Percentiles rank a stretch among this genome's conserved stretches.
phyloP scores from a whole-genome alignment of 305 asterid species.

The Solanum aculeatissimum region DNA sequence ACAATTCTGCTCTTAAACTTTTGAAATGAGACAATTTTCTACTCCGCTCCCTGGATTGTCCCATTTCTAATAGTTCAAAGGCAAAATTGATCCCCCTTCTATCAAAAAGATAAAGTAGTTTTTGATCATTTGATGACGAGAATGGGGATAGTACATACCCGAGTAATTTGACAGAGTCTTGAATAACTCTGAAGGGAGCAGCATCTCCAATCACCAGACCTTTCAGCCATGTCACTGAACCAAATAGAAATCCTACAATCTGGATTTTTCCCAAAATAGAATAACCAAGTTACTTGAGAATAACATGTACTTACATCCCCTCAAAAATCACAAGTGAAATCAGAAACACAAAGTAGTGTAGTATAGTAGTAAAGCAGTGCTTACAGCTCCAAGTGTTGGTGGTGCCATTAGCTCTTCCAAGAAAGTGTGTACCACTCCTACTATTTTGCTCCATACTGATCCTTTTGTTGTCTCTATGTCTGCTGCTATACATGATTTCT shows the following conservation, averaged over 20 bases:
- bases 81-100: too few relatives aligned
- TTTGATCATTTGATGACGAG: too few relatives aligned
- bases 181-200: constrained; percentile 62
- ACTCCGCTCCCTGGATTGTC: too few relatives aligned
- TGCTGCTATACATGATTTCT: background rate
- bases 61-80: too few relatives aligned
- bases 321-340: background rate
- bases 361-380: background rate
- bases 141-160: constrained; percentile 29
- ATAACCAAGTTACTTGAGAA: background rate
- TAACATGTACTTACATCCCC: background rate
- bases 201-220: constrained; percentile 49
- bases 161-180: constrained; percentile 39
- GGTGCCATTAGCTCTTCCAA: constrained; percentile 60
- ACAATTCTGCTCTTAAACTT: too few relatives aligned
- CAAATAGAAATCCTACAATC: constrained; percentile 51
- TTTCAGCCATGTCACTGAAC: constrained; percentile 51
- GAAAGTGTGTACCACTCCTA: constrained; percentile 32
- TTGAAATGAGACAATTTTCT: too few relatives aligned
- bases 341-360: background rate
- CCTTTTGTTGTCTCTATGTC: constrained; percentile 7
- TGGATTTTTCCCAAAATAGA: constrained; percentile 7
- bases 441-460: constrained; percentile 18
- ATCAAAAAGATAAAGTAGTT: too few relatives aligned
- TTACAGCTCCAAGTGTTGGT: constrained; percentile 60